Evolutionary conservation across 2,329 filamentous ascomycete genomes (phyloP).

Genomic region (Clarireedia hainanense): DNA sequence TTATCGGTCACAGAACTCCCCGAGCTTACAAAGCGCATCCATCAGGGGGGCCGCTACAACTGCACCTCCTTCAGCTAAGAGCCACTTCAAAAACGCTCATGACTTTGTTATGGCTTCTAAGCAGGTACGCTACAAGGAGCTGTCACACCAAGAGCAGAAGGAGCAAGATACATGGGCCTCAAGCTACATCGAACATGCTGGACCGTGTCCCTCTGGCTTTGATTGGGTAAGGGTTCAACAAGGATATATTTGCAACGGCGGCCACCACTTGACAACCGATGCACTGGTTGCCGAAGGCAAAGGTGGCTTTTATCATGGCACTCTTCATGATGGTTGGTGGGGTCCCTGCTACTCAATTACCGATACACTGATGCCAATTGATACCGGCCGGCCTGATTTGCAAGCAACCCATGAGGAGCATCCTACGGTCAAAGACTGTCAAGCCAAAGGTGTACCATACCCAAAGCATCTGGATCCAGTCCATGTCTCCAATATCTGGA

Average conservation of each 20-base stretch:
- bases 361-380: no score
- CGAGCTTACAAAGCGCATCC: background rate
- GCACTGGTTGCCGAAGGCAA: conserved; percentile 17
- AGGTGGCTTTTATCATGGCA: conserved; percentile 11
- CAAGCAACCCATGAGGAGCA: no score
- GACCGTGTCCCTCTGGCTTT: conserved; percentile 11
- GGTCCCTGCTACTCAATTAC: background rate
- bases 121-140: conserved; percentile 10
- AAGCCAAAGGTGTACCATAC: no score
- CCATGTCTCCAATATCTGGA: no score
- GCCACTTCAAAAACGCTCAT: background rate
- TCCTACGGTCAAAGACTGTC: no score
- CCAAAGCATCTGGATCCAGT: no score
- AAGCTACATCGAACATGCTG: background rate
- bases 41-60: background rate
- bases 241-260: conserved; percentile 18
- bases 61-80: background rate
- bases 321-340: background rate
- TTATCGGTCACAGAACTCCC: background rate
- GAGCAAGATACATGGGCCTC: conserved; percentile 18
- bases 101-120: conserved; percentile 14
- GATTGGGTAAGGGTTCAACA: conserved; percentile 10
- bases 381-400: no score
- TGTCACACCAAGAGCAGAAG: conserved; percentile 10
- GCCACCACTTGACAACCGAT: conserved; percentile 15